Evolutionary conservation across 768 basidiomycete genomes (phyloP), one percentile per base, ranked within the genome.

Genomic region (Boletellus ananas): DNA sequence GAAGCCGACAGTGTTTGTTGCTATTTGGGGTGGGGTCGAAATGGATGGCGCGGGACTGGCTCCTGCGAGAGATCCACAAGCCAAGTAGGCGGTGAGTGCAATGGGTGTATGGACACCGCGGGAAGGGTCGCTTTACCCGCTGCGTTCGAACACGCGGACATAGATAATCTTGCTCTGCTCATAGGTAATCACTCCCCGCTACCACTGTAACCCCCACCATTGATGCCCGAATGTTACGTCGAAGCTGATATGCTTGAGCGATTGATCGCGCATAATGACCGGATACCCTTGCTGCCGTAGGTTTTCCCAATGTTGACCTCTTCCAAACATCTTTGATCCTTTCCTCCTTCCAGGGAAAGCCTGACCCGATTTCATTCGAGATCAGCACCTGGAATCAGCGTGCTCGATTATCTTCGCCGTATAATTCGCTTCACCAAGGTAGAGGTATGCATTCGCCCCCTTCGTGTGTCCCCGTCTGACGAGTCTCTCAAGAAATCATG

Each of bases 301-400:
- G 81, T 75, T 50, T 41, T 55, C 38, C 56, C 40, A 51, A 50
- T 55, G 34, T 52, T 11, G 1, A 51, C 43, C 3, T 47, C 31
- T 52, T 54, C 38, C 34, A 42, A 47, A 50, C 55, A 35, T 48
- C 56, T 64, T 59, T 54, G 51, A 60, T 64, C 49, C 52, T 42
- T 60, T 47, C 13, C 14, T 56, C 49, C 55, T 51, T 46, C 38
- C 65, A 93, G 90, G 29, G 88, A 91, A 74, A 83, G 85, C 56
- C 78, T 99, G 55, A 97, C 96, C 40, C 86, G 94, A 47, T 99
- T 99, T 68, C 96, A 99, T 71, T 97, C 94, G 29, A 82, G 94
- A 58, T 83, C 94, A 9, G 80, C 93, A 6, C 95, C 96, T 38
- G 78, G 74, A 52, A 98, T 98, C 69, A 79, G 77, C 55, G 84